These are phyloP conservation scores for Ambrosia hybrid DNA, from an alignment of 140 eudicot species.

Conservation along the genomic window DNA sequence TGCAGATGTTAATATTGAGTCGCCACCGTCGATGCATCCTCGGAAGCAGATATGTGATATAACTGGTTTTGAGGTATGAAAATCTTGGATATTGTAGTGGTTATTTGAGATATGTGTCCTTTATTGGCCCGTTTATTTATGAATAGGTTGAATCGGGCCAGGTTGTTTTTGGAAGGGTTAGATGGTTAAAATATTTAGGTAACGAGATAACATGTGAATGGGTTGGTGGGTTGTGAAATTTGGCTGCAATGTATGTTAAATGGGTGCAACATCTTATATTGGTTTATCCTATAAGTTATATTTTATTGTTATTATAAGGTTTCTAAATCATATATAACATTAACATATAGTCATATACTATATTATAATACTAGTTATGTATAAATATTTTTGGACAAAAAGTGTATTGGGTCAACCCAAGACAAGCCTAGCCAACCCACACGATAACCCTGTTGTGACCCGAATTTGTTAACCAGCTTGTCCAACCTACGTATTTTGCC, in stretches of 20 bases:
- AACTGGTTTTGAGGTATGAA: slow-evolving; percentile 89
- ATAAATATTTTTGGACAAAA: background rate
- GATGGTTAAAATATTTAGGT: background rate
- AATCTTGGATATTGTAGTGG: background rate
- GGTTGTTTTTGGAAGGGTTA: background rate
- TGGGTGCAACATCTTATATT: background rate
- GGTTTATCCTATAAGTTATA: background rate
- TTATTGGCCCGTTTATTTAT: background rate
- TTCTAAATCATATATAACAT: background rate
- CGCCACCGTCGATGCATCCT: slow-evolving; percentile 80
- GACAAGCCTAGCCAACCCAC: background rate
- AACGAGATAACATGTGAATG: background rate
- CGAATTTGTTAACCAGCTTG: background rate
- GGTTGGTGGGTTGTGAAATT: background rate
- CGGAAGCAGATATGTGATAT: slow-evolving; percentile 90
- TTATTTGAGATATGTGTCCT: too few relatives aligned
- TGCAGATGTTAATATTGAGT: slow-evolving; percentile 81
- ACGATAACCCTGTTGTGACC: background rate
- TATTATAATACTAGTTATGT: background rate
- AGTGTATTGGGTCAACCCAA: background rate
- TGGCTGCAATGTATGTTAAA: background rate
- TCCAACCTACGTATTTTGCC: background rate
- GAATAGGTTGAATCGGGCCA: background rate
- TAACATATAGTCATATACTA: slow-evolving; percentile 47
- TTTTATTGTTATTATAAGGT: background rate